Evolutionary conservation across 73 alveolate species (phyloP).

Genomic region (Tetrahymena elliotti): DNA sequence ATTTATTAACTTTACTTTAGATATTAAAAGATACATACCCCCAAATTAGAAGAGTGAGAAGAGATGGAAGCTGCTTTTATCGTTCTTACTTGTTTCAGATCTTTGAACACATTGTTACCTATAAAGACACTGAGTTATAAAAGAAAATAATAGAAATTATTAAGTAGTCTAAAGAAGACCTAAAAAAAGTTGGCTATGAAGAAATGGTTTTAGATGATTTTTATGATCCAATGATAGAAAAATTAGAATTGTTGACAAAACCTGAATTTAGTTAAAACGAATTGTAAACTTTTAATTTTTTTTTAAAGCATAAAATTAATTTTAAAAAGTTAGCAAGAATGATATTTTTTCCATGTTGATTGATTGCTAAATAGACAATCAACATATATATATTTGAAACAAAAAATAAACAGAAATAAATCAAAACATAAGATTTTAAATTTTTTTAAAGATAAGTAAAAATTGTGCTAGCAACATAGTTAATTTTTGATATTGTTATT

Average conservation of each 20-base stretch:
- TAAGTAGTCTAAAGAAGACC: constrained; percentile 43
- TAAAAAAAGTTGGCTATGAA: constrained; percentile 63
- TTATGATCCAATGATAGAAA: constrained; percentile 40
- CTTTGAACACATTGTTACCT: constrained; percentile 52
- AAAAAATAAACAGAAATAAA: no score
- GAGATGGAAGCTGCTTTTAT: constrained; percentile 87
- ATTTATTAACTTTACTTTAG: background rate
- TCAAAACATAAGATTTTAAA: background rate
- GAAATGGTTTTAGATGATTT: constrained; percentile 70
- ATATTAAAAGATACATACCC: constrained; percentile 10
- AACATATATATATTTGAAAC: background rate
- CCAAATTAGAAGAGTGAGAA: constrained; percentile 53
- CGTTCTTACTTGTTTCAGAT: constrained; percentile 65
- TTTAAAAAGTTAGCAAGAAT: background rate
- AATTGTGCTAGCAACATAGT: background rate
- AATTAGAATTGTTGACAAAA: constrained; percentile 35
- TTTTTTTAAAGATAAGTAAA: background rate
- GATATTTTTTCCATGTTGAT: no score
- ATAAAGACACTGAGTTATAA: constrained; percentile 6
- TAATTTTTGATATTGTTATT: background rate
- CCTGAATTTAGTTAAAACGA: constrained; percentile 1
- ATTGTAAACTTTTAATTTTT: background rate
- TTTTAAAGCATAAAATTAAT: background rate
- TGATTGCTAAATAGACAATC: background rate
- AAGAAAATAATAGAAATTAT: constrained; percentile 18